phyloP scores from a whole-genome alignment of 2,329 filamentous ascomycete genomes.

The Xylariaceae sp. region DNA sequence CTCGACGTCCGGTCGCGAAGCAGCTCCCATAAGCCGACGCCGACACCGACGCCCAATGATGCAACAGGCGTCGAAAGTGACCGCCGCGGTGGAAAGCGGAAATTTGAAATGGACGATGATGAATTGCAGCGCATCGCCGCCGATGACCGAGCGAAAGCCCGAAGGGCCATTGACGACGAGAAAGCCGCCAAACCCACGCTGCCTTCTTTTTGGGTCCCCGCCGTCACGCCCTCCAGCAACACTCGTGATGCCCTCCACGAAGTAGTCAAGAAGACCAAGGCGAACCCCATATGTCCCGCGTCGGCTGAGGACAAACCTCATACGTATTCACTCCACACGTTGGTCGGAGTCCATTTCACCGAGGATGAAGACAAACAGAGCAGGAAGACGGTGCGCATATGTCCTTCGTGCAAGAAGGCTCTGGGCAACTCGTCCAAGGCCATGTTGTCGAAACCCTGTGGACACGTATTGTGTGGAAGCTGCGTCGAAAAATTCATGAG shows the following conservation, averaged over 20 bases:
- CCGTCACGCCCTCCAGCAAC: slow-evolving; percentile 74
- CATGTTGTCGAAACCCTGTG: slow-evolving; percentile 84
- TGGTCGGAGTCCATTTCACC: slow-evolving; percentile 79
- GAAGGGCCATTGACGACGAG: slow-evolving; percentile 74
- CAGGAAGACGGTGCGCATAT: slow-evolving; percentile 57
- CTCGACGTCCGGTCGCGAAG: slow-evolving; percentile 46
- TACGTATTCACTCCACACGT: slow-evolving; percentile 75
- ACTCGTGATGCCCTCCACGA: slow-evolving; percentile 63
- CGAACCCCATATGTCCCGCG: slow-evolving; percentile 77
- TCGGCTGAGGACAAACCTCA: slow-evolving; percentile 73
- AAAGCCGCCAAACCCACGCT: slow-evolving; percentile 73
- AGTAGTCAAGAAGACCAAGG: slow-evolving; percentile 67
- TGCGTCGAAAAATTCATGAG: slow-evolving; percentile 87
- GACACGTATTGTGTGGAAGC: slow-evolving; percentile 86
- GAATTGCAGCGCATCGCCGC: slow-evolving; percentile 74
- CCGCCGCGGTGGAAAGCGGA: slow-evolving; percentile 66
- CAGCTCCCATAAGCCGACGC: slow-evolving; percentile 37
- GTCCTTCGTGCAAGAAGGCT: slow-evolving; percentile 84
- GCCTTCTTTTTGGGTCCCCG: slow-evolving; percentile 93
- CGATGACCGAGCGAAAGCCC: slow-evolving; percentile 73
- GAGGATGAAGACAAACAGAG: slow-evolving; percentile 52
- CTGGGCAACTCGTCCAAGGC: slow-evolving; percentile 84
- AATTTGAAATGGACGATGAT: slow-evolving; percentile 80
- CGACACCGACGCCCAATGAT: slow-evolving; percentile 40
- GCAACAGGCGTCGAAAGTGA: slow-evolving; percentile 14